Base-by-base conservation (phyloP, 2,329 filamentous ascomycete genomes). In the Ascomycota sp. region DNA sequence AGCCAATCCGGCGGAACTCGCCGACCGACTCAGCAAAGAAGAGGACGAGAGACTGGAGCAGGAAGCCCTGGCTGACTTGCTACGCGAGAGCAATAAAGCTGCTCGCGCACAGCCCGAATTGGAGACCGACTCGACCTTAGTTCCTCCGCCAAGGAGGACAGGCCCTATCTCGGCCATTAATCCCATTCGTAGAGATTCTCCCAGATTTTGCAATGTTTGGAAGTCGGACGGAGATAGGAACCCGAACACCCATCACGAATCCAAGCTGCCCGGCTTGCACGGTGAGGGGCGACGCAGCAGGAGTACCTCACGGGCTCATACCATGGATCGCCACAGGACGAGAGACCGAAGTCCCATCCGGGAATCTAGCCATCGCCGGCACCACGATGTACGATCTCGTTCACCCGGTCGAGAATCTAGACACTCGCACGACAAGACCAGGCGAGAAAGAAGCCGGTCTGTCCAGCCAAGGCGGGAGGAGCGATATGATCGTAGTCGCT, bases 111-210 rank as follows among this genome's bases (percentile, higher is more conserved):
- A 61, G 32, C 61, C 58, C 7, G 67, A 70, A 39, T 42, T 68
- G 27, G 67, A 72, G 37, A 51, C 70, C 24, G 67, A 71, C 34
- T 55, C 62, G 29, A 57, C 61, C 10, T 49, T 72, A 19, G 61
- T 57, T 2, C 67, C 67, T 3, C 67, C 67, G 1, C 67, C 65
- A 2, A 52, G 56, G 45, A 55, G 62, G 52, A 28, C 60, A 44
- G 51, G 46, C 3, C 65, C 65, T 1, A 61, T 61, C 4, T 72
- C 67, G 13, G 67, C 67, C 20, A 72, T 72, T 33, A 59, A 68
- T 32, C 67, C 67, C 2, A 63, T 70, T 30, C 46, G 51, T 25
- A 47, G 50, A 29, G 57, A 63, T 11, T 55, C 59, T 3, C 46
- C 58, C 5, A 62, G 60, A 38, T 43, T 48, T 9, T 33, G 50